Evolutionary conservation across 148 eudicot genomes (phyloP), one percentile per base, ranked within the genome.

Genomic region (Silene latifolia): DNA sequence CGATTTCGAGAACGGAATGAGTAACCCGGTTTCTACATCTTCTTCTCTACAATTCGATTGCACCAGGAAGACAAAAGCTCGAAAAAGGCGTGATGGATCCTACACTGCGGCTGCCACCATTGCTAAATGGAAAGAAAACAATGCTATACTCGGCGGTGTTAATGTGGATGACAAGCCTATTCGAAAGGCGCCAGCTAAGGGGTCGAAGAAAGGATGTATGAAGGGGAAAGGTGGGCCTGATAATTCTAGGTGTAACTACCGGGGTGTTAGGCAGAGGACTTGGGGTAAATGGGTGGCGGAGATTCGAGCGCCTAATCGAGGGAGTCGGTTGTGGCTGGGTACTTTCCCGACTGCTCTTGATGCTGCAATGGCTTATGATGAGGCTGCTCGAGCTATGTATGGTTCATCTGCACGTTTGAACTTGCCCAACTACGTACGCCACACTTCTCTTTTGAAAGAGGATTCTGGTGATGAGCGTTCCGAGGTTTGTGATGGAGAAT

Each of bases 261-360:
- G 98, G 59, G 98, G 98, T 8, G 98, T 93, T 57, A 85, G 98
- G 73, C 98, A 93, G 74, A 86, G 98, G 76, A 88, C 86, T 21
- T 93, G 97, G 98, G 98, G 98, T 4, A 93, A 88, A 86, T 93
- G 98, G 98, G 98, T 93, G 44, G 95, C 98, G 8, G 98, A 93
- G 79, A 91, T 93, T 69, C 75, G 97, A 29, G 91, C 87, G 68
- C 97, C 98, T 0, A 89, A 88, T 32, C 80, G 92, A 20, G 95
- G 97, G 27, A 84, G 67, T 15, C 88, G 98, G 82, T 82, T 93
- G 0, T 93, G 98, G 98, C 83, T 93, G 21, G 98, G 98, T 19
- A 93, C 98, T 17, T 93, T 85, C 74, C 81, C 87, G 0, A 89
- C 86, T 11, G 98, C 94, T 0, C 0, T 85, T 20, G 91, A 93